These are phyloP conservation scores for Forsythia viridissima DNA, from an alignment of 257 asterid species.

Conservation along the genomic window DNA sequence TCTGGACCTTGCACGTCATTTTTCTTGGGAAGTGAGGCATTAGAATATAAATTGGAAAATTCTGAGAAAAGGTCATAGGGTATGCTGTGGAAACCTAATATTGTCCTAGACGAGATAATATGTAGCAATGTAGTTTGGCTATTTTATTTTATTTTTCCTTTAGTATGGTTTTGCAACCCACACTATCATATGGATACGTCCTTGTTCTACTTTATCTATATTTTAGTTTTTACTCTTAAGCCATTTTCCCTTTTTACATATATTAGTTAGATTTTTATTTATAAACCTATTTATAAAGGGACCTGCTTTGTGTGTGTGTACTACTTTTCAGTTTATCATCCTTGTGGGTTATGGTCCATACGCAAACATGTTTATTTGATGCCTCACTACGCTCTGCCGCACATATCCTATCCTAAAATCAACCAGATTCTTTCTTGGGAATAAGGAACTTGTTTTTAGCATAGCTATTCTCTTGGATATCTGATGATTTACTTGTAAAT, in stretches of 20 bases:
- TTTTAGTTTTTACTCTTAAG: conserved; percentile 7
- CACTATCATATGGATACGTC: not conserved
- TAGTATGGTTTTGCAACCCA: conserved; percentile 2
- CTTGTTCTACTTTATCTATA: not conserved
- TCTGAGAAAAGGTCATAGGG: conserved; percentile 11
- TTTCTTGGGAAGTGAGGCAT: not conserved
- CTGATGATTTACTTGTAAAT: not conserved
- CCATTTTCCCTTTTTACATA: not conserved
- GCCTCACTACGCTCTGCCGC: not conserved
- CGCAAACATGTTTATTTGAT: not conserved
- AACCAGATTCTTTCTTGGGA: not conserved
- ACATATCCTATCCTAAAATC: not conserved
- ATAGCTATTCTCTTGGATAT: conserved; percentile 6
- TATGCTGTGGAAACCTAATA: not conserved
- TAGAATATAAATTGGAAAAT: not conserved
- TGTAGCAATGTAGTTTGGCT: not conserved
- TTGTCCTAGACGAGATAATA: not conserved
- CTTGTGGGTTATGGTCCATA: not conserved
- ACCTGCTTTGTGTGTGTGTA: not conserved
- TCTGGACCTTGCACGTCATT: conserved; percentile 5
- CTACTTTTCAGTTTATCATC: not conserved
- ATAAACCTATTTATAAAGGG: not conserved
- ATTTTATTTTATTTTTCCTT: not conserved
- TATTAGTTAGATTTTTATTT: not conserved
- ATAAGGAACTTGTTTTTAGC: not conserved